Conservation (phyloP, 208 protist genomes). For the Wallacemonas sp. region DNA sequence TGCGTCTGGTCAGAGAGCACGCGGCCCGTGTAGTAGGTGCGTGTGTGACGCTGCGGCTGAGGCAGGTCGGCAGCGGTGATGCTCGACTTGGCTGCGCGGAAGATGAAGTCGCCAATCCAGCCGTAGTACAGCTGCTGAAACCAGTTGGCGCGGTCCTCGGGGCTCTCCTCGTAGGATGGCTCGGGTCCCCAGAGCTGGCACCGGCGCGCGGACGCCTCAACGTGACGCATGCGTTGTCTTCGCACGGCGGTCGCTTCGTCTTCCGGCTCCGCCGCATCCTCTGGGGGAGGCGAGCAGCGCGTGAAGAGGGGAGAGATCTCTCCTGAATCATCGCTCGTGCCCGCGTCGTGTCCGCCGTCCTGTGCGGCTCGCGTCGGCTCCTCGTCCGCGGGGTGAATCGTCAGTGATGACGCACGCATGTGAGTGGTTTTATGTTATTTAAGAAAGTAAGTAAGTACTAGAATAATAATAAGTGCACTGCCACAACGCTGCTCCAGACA, state of each 20-base stretch:
- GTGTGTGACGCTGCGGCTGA: constrained; percentile 22
- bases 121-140: constrained; percentile 55
- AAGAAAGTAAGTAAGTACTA: too few species aligned
- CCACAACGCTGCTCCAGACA: too few species aligned
- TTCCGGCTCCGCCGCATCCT: not conserved
- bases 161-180: constrained; percentile 21
- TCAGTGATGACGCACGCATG: not conserved
- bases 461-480: too few species aligned
- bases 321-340: not conserved
- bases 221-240: not conserved
- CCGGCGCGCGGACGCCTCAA: constrained; percentile 11
- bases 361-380: not conserved
- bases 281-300: not conserved
- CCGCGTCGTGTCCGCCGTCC: not conserved
- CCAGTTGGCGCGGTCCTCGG: constrained; percentile 41
- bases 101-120: constrained; percentile 57
- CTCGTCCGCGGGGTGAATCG: not conserved
- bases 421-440: too few species aligned
- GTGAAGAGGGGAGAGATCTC: constrained; percentile 6
- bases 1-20: constrained; percentile 32
- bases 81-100: constrained; percentile 26
- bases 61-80: constrained; percentile 40
- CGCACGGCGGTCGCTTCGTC: not conserved
- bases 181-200: constrained; percentile 35
- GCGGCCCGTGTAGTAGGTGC: constrained; percentile 34